Conservation (phyloP, 192 early-diverging fungal genomes). For the Mycoemilia scoparia region DNA sequence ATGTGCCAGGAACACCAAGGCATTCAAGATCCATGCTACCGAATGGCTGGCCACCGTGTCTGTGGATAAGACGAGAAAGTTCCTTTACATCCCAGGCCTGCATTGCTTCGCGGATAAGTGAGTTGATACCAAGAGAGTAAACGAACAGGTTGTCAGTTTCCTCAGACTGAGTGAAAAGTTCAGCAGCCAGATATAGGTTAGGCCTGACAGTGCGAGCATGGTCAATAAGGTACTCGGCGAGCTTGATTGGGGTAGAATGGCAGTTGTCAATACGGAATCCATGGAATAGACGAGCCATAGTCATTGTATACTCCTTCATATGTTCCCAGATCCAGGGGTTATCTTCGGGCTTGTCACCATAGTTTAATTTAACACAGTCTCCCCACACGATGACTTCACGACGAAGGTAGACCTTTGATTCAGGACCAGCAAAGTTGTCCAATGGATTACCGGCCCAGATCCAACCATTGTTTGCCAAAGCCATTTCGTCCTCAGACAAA, state of each 20-base stretch:
- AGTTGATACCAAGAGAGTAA: constrained; percentile 81
- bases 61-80: constrained; percentile 74
- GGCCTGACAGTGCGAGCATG: constrained; percentile 66
- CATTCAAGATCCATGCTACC: constrained; percentile 66
- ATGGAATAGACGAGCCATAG: constrained; percentile 76
- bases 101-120: constrained; percentile 95
- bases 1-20: constrained; percentile 28
- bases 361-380: constrained; percentile 97
- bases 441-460: constrained; percentile 82
- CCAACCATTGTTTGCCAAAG: constrained; percentile 94
- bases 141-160: constrained; percentile 89
- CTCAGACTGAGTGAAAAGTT: constrained; percentile 95
- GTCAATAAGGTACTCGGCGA: constrained; percentile 84
- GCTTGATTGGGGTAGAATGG: constrained; percentile 91
- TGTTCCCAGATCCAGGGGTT: constrained; percentile 95
- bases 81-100: constrained; percentile 88
- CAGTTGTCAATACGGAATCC: constrained; percentile 99
- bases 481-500: constrained; percentile 47
- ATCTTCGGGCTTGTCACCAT: constrained; percentile 63
- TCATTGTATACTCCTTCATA: constrained; percentile 72
- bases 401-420: constrained; percentile 74
- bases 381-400: constrained; percentile 98
- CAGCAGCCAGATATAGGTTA: constrained; percentile 91
- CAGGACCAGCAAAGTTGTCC: constrained; percentile 77
- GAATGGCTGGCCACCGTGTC: constrained; percentile 78